Percentiles rank a stretch among this genome's conserved stretches.
These are phyloP conservation scores for Harrya chromipes DNA, from an alignment of 768 basidiomycete genomes.

Conservation along the genomic window DNA sequence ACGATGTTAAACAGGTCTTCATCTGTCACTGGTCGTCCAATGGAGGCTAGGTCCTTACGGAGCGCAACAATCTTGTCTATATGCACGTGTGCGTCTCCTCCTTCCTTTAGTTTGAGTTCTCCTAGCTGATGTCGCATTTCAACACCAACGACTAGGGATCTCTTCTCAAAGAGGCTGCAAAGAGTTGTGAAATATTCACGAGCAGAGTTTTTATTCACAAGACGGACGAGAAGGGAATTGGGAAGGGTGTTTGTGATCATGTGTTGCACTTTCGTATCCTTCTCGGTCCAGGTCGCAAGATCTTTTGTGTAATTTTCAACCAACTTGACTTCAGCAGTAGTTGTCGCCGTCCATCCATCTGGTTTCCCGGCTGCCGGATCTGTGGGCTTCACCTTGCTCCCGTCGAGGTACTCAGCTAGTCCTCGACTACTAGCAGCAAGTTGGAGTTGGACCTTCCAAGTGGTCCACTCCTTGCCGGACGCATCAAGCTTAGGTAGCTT, in stretches of 20 bases:
- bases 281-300: no score
- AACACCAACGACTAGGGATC: no score
- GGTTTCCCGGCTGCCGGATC: slow-evolving; percentile 7
- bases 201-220: background rate
- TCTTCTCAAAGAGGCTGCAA: no score
- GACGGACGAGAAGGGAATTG: background rate
- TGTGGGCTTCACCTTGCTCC: no score
- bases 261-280: slow-evolving; percentile 27
- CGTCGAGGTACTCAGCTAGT: no score
- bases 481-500: slow-evolving; percentile 2
- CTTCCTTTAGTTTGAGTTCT: slow-evolving; percentile 15
- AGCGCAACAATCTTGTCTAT: slow-evolving; percentile 28
- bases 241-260: background rate
- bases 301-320: no score
- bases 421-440: no score
- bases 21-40: slow-evolving; percentile 31
- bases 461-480: no score
- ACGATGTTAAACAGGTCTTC: slow-evolving; percentile 32
- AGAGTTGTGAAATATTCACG: no score
- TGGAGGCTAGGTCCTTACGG: slow-evolving; percentile 32
- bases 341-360: background rate
- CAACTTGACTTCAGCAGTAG: slow-evolving; percentile 1
- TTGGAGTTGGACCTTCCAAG: no score
- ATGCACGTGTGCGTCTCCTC: slow-evolving; percentile 31
- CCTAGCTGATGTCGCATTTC: no score